Evolutionary conservation across 2,329 filamentous ascomycete genomes (phyloP), one percentile per base, ranked within the genome.

Genomic region (Conoideocrella luteorostrata): DNA sequence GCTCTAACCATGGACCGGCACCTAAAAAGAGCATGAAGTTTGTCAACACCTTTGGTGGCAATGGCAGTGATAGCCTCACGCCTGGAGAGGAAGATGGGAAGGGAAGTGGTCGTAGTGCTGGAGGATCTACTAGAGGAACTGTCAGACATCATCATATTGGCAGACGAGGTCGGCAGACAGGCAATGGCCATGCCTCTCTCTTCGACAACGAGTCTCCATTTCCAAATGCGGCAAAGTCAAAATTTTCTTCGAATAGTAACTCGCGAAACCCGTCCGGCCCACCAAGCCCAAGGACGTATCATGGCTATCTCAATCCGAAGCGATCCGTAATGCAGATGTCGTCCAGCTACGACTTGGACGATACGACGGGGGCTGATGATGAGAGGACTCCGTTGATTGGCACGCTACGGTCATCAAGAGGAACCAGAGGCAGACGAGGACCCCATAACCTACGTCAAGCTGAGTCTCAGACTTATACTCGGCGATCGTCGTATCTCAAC

Each of bases 11-110:
- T 41, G 56, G 63, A 2, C 63, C 63, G 20, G 61, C 57, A 4
- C 61, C 66, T 17, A 96, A 94, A 68, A 89, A 88, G 69, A 94
- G 85, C 65, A 96, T 95, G 88, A 97, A 96, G 58, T 97, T 97
- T 59, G 86, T 87, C 46, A 91, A 88, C 62, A 81, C 84, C 2
- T 88, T 87, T 63, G 82, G 72, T 51, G 80, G 75, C 50, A 79
- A 77, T 50, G 68, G 67, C 30, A 72, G 66, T 37, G 75, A 78
- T 26, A 68, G 62, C 46, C 50, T 67, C 17, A 75, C 61, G 10
- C 54, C 82, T 39, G 82, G 75, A 39, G 84, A 89, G 15, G 79
- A 84, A 45, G 80, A 82, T 42, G 82, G 82, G 13, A 78, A 78
- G 50, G 79, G 80, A 44, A 78, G 74, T 18, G 71, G 73, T 13